Conservation (phyloP, 176 grass and related monocot species). For the Zoysia japonica region DNA sequence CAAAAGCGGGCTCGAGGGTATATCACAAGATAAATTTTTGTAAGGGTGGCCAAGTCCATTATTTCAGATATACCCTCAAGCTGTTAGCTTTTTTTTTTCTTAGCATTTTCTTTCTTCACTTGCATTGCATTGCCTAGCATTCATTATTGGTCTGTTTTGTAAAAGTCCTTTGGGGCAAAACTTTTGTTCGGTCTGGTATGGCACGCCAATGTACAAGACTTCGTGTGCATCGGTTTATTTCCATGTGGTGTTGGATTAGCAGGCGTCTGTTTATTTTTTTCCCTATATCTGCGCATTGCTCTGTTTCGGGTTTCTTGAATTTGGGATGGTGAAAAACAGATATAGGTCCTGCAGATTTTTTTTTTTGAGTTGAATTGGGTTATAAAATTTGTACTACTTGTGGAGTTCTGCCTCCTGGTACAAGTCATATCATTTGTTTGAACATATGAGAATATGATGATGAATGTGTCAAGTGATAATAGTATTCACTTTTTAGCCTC, state of each 20-base stretch:
- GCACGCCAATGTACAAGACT: conserved; percentile 33
- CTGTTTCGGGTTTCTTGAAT: background rate
- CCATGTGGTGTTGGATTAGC: conserved; percentile 19
- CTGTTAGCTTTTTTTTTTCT: conserved; percentile 4
- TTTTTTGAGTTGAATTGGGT: conserved; percentile 43
- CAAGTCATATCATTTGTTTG: conserved; percentile 40
- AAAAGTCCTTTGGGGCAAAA: conserved; percentile 47
- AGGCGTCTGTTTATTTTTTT: conserved; percentile 14
- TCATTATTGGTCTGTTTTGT: conserved; percentile 54
- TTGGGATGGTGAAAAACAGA: conserved; percentile 33
- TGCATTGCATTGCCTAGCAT: conserved; percentile 57
- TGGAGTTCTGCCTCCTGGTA: conserved; percentile 21
- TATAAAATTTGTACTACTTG: conserved; percentile 33
- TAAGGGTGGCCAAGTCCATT: conserved; percentile 44
- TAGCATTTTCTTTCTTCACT: conserved; percentile 29
- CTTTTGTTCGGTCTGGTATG: conserved; percentile 10
- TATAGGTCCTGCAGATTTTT: conserved; percentile 40
- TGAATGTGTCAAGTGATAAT: conserved; percentile 39
- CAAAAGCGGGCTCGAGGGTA: conserved; percentile 8
- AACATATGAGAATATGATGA: conserved; percentile 42
- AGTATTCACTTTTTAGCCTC: background rate
- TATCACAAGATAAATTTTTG: conserved; percentile 51
- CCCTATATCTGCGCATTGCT: conserved; percentile 28
- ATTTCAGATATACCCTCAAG: conserved; percentile 33
- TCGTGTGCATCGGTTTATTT: conserved; percentile 40